Evolutionary conservation across 257 asterid genomes (phyloP).

Genomic region (Pogostemon cablin): DNA sequence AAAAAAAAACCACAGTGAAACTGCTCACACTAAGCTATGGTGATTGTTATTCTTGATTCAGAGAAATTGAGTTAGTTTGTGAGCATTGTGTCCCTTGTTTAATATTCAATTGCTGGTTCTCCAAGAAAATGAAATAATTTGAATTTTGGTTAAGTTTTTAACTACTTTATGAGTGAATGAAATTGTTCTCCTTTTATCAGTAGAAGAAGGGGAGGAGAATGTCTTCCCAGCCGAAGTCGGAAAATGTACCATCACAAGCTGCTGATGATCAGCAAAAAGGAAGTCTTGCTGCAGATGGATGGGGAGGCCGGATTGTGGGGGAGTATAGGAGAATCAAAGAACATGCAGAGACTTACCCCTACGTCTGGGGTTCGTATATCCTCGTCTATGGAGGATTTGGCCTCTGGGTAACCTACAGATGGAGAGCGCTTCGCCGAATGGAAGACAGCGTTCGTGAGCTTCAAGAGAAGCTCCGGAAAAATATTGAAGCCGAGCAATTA

Average conservation of each 20-base stretch:
- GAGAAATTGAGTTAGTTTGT: conserved; percentile 1
- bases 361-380: conserved; percentile 86
- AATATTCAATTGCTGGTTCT: background rate
- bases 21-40: background rate
- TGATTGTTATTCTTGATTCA: background rate
- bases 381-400: conserved; percentile 81
- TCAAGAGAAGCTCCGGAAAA: conserved; percentile 64
- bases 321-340: conserved; percentile 54
- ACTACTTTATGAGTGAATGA: background rate
- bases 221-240: conserved; percentile 47
- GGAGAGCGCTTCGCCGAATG: conserved; percentile 70
- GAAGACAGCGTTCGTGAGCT: conserved; percentile 79
- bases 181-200: conserved; percentile 18
- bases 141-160: background rate
- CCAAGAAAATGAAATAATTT: background rate
- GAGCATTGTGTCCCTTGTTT: background rate
- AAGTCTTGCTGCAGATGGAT: conserved; percentile 37
- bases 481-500: conserved; percentile 50
- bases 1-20: background rate
- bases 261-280: conserved; percentile 39
- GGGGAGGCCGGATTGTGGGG: conserved; percentile 36
- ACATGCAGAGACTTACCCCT: conserved; percentile 82
- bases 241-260: conserved; percentile 36
- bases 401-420: conserved; percentile 75
- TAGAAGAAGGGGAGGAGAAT: conserved; percentile 27